These are phyloP conservation scores for Hanseniaspora mollemarum DNA, from an alignment of 805 yeast species.

Conservation along the genomic window DNA sequence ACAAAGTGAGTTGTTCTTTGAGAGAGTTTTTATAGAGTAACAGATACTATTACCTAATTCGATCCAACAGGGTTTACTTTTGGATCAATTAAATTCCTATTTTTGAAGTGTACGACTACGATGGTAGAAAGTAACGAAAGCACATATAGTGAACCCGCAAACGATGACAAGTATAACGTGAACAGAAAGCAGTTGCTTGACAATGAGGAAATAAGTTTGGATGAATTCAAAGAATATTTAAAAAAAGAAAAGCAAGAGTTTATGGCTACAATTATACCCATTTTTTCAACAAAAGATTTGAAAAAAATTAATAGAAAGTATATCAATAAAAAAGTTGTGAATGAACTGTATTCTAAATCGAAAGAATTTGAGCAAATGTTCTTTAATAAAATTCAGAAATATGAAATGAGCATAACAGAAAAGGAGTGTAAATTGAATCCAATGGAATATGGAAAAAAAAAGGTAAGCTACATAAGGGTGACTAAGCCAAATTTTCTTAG, in stretches of 20 bases:
- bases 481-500: neutral
- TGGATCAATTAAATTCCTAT: no score
- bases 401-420: neutral
- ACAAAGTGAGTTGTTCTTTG: no score
- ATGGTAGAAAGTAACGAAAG: no score
- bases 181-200: no score
- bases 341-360: neutral
- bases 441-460: neutral
- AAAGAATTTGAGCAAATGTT: neutral
- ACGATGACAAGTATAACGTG: no score
- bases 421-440: neutral
- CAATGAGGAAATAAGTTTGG: neutral
- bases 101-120: no score
- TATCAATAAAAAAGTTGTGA: neutral
- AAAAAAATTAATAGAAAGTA: neutral
- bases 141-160: no score
- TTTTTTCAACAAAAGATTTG: neutral
- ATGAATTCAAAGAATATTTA: slow-evolving; percentile 3
- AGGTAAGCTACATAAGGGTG: neutral
- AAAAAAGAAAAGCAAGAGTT: slow-evolving; percentile 12
- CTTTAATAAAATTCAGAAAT: neutral
- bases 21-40: no score
- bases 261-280: neutral
- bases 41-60: no score
- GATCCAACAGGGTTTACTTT: no score